phyloP scores from a whole-genome alignment of 805 yeast species.

The Yamadazyma sp. region DNA sequence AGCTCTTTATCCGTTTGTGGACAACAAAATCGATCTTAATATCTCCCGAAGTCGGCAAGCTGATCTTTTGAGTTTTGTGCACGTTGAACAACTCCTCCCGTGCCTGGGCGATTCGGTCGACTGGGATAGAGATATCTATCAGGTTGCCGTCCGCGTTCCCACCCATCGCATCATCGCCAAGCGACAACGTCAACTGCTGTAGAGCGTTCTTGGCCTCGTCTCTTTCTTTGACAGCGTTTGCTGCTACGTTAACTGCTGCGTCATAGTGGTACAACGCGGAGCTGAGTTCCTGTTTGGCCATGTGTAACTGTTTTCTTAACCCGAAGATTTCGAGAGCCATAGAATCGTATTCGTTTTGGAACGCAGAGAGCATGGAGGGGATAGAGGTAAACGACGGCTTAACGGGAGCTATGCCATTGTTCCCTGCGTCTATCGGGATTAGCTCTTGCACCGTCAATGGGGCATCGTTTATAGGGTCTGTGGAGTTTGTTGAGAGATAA shows the following conservation, averaged over 20 bases:
- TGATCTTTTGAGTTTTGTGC: slow-evolving; percentile 36
- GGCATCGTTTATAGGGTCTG: slow-evolving; percentile 75
- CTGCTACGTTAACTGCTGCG: slow-evolving; percentile 86
- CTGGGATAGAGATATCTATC: slow-evolving; percentile 17
- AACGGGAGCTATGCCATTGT: slow-evolving; percentile 30
- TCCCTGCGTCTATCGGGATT: slow-evolving; percentile 33
- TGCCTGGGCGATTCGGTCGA: slow-evolving; percentile 23
- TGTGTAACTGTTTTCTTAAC: slow-evolving; percentile 67
- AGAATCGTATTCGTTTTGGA: slow-evolving; percentile 91
- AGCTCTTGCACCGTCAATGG: slow-evolving; percentile 60
- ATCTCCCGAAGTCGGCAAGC: slow-evolving; percentile 1
- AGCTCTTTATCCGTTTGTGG: slow-evolving; percentile 5
- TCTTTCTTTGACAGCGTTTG: slow-evolving; percentile 68
- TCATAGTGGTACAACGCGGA: slow-evolving; percentile 81
- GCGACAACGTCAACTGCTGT: slow-evolving; percentile 39
- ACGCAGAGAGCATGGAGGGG: slow-evolving; percentile 70
- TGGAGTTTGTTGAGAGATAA: slow-evolving; percentile 62
- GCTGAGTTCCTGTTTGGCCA: slow-evolving; percentile 70
- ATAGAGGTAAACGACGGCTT: slow-evolving; percentile 59
- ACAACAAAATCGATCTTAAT: not conserved
- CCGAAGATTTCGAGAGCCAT: slow-evolving; percentile 77
- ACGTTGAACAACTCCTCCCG: slow-evolving; percentile 33
- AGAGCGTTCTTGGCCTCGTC: slow-evolving; percentile 72
- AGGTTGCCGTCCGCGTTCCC: slow-evolving; percentile 6
- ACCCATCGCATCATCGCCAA: slow-evolving; percentile 6